Evolutionary conservation across 306 rosid genomes (phyloP).

Genomic region (Pachyrhizus erosus): DNA sequence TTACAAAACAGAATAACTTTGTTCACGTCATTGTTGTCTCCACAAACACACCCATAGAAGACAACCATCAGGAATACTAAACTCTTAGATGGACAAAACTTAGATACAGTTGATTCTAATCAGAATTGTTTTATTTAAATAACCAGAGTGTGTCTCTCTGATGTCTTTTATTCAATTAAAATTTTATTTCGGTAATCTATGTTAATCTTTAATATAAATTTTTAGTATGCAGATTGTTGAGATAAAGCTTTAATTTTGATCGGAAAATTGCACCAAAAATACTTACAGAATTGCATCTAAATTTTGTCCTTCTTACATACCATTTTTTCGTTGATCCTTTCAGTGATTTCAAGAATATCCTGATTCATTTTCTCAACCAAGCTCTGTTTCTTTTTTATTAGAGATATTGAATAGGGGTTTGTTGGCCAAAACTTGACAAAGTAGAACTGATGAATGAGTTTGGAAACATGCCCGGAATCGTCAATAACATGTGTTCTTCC

Average conservation of each 20-base stretch:
- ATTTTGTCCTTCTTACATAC: background rate
- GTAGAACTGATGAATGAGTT: slow-evolving; percentile 5
- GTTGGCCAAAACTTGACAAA: too few relatives aligned
- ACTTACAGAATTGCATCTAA: too few relatives aligned
- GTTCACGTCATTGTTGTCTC: background rate
- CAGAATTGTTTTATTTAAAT: too few relatives aligned
- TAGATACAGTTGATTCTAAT: too few relatives aligned
- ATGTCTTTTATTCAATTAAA: too few relatives aligned
- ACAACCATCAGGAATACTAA: too few relatives aligned
- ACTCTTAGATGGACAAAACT: too few relatives aligned
- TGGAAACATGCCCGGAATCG: slow-evolving; percentile 13
- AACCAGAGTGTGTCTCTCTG: too few relatives aligned
- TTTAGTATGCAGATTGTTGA: too few relatives aligned
- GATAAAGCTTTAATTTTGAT: background rate
- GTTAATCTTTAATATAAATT: too few relatives aligned
- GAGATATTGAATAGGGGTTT: background rate
- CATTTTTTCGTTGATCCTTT: slow-evolving; percentile 29
- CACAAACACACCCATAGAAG: background rate
- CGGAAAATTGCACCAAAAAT: too few relatives aligned
- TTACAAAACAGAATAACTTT: slow-evolving; percentile 1
- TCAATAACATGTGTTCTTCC: background rate
- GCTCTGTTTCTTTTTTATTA: slow-evolving; percentile 15
- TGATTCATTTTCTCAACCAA: slow-evolving; percentile 22
- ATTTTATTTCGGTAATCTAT: too few relatives aligned
- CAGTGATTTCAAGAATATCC: background rate